Evolutionary conservation across 2,329 filamentous ascomycete species (phyloP), one percentile per base, ranked within the genome.

Genomic region (Teratosphaeria viscida): DNA sequence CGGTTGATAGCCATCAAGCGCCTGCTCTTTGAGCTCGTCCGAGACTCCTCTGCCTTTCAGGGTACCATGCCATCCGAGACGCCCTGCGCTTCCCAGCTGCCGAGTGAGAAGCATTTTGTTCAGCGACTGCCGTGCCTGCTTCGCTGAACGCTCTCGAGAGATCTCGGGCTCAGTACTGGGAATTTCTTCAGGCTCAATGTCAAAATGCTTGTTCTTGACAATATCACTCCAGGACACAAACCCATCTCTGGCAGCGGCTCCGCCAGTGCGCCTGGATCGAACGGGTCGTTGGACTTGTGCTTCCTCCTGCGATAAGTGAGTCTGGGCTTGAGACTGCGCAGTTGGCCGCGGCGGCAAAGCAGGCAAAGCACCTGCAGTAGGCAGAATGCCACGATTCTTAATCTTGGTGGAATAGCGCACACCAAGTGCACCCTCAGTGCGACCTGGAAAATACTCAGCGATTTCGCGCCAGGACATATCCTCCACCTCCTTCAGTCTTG

Each of bases 1-100:
- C 2, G 73, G 73, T 12, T 27, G 26, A 16, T 84, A 65, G 1
- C 75, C 72, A 27, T 76, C 70, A 35, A 66, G 67, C 27, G 71
- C 70, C 32, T 72, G 66, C n/a, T 72, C 65, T 53, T 66, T 65
- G 5, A 72, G 57, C 56, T 71, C 67, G 8, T 68, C 62, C 2
- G 64, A 29, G 8, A 65, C 59, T 2, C 60, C 54, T 4, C 62
- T 52, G 16, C 35, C 8, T 37, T 7, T 37, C 34, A 8, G 34
- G 12, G 8, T 8, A 12, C 35, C 11, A 39, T 14, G 35, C 11
- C 35, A 23, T 23, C 23, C 23, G 23, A 23, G 23, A 23, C 23
- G 23, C 23, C 23, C 29, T 7, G 29, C 29, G 29, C 29, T 32
- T 32, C 29, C 29, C 7, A 32, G 29, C 4, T 32, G 29, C 29